These are phyloP conservation scores for Curvularia spicifera DNA, from an alignment of 2,329 filamentous ascomycete species.

Conservation along the genomic window DNA sequence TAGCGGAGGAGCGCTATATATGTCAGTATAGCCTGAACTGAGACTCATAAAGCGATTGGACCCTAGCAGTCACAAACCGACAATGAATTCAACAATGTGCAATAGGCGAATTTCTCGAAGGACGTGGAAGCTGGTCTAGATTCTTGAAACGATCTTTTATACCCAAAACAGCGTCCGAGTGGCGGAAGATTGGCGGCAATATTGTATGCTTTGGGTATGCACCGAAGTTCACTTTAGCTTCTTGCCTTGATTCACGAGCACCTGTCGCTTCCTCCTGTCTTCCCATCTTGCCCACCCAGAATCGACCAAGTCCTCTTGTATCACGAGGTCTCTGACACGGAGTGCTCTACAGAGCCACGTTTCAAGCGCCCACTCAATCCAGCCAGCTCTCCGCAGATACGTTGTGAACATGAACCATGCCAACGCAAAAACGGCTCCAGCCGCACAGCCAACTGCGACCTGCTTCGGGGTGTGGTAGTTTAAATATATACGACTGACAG, in stretches of 20 bases:
- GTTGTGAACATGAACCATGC: conserved; percentile 79
- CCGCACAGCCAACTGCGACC: conserved; percentile 78
- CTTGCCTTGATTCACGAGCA: conserved; percentile 34
- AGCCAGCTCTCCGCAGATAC: conserved; percentile 69
- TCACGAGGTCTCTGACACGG: conserved; percentile 80
- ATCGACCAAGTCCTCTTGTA: conserved; percentile 87
- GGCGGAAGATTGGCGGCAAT: background rate
- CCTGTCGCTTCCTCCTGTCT: conserved; percentile 50
- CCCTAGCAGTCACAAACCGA: background rate
- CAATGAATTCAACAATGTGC: background rate
- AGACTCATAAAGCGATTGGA: background rate
- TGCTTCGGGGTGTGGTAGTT: conserved; percentile 91
- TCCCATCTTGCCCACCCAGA: conserved; percentile 96
- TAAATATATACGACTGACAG: conserved; percentile 85
- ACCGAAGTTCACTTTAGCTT: conserved; percentile 27
- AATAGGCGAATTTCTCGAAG: background rate
- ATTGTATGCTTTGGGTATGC: background rate
- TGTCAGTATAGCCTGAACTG: background rate
- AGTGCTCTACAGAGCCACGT: conserved; percentile 68
- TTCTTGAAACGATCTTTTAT: background rate
- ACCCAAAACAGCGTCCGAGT: background rate
- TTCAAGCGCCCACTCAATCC: conserved; percentile 75
- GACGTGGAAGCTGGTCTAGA: background rate
- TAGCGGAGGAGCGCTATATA: background rate
- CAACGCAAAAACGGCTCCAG: conserved; percentile 73